Evolutionary conservation across 2,329 filamentous ascomycete genomes (phyloP), one percentile per base, ranked within the genome.

Genomic region (Paecilomyces dactylethromorphus): DNA sequence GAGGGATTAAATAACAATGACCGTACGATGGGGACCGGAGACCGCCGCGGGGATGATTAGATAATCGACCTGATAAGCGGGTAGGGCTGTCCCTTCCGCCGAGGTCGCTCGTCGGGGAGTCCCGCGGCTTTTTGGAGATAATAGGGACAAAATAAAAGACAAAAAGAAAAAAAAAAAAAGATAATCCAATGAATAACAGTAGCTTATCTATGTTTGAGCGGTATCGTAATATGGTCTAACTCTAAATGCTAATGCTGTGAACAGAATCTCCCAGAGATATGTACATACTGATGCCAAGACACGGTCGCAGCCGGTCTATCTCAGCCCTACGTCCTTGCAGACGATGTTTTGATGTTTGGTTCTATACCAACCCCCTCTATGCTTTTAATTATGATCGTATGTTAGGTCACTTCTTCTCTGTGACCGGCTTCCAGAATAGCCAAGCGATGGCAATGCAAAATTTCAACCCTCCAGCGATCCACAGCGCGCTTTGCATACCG

Each of bases 401-500:
- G 29, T 18, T 0, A 29, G 11, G n/a, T 56, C 55, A 56, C 39
- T 39, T 51, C 12, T 45, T 50, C 49, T 49, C 33, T 39, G n/a
- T 21, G 32, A 32, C 45, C 18, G 52, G 53, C 7, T 65, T 69
- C 77, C 77, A 79, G 45, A 74, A 68, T 57, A 72, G 62, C 72
- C 75, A 79, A 11, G 56, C 69, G 54, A 72, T 55, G 1, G 68
- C 68, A 56, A 76, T 72, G 39, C 68, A 60, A 24, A 73, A 62
- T 66, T 79, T 79, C 49, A 76, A 60, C 1, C 70, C 75, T 2
- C 73, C 74, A 4, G 75, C 71, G 58, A 78, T 67, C 77, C 76
- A 79, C 59, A 79, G 59, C 1, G 75, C 75, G 26, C 73, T 71
- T 58, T 73, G 65, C 71, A 79, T 78, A n/a, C 75, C 76, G 3